These are phyloP conservation scores for Stemphylium beticola DNA, from an alignment of 2,329 filamentous ascomycete genomes.

Conservation along the genomic window DNA sequence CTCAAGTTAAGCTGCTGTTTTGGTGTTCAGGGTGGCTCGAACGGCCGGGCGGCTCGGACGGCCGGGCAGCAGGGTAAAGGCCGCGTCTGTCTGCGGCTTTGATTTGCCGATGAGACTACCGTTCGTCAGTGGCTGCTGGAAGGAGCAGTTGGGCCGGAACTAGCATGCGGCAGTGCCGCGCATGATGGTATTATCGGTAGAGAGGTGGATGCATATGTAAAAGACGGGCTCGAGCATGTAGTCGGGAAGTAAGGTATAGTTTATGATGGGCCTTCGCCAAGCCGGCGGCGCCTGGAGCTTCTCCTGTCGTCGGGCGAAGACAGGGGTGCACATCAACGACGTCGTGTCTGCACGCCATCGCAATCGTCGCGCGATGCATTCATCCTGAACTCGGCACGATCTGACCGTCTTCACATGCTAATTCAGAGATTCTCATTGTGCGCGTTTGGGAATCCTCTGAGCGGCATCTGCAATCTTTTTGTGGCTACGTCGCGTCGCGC, in stretches of 20 bases:
- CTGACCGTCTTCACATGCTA: too few relatives aligned
- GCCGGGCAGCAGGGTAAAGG: too few relatives aligned
- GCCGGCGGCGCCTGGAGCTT: neutral
- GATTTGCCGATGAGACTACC: constrained; percentile 5
- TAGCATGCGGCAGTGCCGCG: neutral
- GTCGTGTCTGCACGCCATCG: too few relatives aligned
- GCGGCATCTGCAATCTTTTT: too few relatives aligned
- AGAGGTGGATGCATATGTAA: neutral
- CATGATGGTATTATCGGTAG: neutral
- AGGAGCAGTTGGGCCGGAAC: neutral
- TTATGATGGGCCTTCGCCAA: neutral
- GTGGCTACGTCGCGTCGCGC: neutral
- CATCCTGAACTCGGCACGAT: too few relatives aligned
- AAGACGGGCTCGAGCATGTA: neutral
- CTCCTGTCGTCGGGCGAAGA: neutral
- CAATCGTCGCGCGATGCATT: too few relatives aligned
- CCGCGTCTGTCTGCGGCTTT: constrained; percentile 2
- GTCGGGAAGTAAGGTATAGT: neutral
- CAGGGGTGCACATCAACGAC: neutral
- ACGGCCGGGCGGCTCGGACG: too few relatives aligned
- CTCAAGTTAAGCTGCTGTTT: too few relatives aligned
- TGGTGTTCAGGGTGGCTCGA: too few relatives aligned
- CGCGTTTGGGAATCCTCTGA: too few relatives aligned
- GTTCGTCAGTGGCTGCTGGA: constrained; percentile 1
- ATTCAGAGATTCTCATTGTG: too few relatives aligned